A percentile compares a stretch with the other conserved stretches of the same genome.
phyloP scores from a whole-genome alignment of 2,329 filamentous ascomycete species.

The Elsinoe arachidis region DNA sequence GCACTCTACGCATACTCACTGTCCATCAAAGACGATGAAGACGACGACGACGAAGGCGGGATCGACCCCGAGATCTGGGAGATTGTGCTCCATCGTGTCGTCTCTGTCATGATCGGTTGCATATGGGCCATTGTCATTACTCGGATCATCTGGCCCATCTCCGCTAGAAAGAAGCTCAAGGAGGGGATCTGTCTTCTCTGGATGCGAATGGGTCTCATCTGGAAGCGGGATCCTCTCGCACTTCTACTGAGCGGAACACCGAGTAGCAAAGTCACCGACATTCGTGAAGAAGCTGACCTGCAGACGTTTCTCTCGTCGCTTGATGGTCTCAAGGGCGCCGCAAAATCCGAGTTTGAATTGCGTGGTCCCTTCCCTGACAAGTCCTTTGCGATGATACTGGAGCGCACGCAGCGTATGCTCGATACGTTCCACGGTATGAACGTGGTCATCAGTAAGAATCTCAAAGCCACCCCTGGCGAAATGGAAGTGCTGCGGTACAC shows the following conservation, averaged over 20 bases:
- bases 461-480: constrained; percentile 68
- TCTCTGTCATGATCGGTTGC: constrained; percentile 77
- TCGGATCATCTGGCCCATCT: constrained; percentile 86
- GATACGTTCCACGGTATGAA: constrained; percentile 97
- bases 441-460: constrained; percentile 74
- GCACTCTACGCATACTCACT: constrained; percentile 91
- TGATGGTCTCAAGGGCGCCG: constrained; percentile 62
- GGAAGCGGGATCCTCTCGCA: constrained; percentile 84
- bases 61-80: constrained; percentile 74
- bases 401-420: constrained; percentile 72
- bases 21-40: constrained; percentile 63
- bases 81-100: constrained; percentile 79
- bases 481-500: constrained; percentile 73
- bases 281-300: constrained; percentile 79
- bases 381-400: constrained; percentile 64
- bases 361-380: constrained; percentile 74
- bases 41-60: constrained; percentile 78
- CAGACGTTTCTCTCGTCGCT: constrained; percentile 69
- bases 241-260: constrained; percentile 46
- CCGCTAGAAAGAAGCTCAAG: constrained; percentile 77
- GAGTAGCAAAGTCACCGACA: constrained; percentile 60
- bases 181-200: constrained; percentile 85
- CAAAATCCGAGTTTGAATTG: constrained; percentile 80
- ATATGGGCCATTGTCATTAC: constrained; percentile 90
- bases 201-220: constrained; percentile 89